These are phyloP conservation scores for Zygosaccharomyces gambellarensis DNA, from an alignment of 805 yeast genomes.

Conservation along the genomic window DNA sequence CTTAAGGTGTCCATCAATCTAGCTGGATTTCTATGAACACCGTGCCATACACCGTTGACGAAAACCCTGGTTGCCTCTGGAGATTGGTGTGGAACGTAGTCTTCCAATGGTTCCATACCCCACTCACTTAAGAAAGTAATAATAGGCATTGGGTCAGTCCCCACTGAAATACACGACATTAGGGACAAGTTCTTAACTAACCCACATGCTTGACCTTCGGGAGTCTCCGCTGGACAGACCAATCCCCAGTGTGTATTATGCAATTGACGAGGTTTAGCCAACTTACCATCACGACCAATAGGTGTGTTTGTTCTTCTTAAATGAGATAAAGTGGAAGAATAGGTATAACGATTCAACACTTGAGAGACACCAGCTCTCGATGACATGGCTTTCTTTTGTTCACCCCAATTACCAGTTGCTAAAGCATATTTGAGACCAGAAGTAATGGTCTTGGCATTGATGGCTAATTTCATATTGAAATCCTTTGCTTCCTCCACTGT, in stretches of 20 bases:
- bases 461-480: constrained; percentile 93
- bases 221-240: constrained; percentile 99
- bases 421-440: constrained; percentile 95
- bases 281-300: constrained; percentile 97
- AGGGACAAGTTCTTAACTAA: constrained; percentile 91
- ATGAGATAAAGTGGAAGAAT: constrained; percentile 97
- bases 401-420: constrained; percentile 99
- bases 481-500: constrained; percentile 98
- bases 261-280: constrained; percentile 97
- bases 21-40: constrained; percentile 97
- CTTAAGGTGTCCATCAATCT: constrained; percentile 85
- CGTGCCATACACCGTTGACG: constrained; percentile 99
- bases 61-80: constrained; percentile 91
- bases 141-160: constrained; percentile 95
- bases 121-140: constrained; percentile 91
- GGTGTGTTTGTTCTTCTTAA: constrained; percentile 99
- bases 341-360: constrained; percentile 95
- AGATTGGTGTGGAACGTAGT: constrained; percentile 86
- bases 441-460: constrained; percentile 93
- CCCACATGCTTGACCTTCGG: constrained; percentile 99
- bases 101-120: constrained; percentile 98
- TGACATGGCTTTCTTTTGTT: constrained; percentile 98
- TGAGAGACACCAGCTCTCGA: constrained; percentile 99
- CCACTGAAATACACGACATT: constrained; percentile 97
- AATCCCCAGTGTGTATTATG: constrained; percentile 99